phyloP scores from a whole-genome alignment of 2,329 filamentous ascomycete genomes.

The Diaporthe citri region DNA sequence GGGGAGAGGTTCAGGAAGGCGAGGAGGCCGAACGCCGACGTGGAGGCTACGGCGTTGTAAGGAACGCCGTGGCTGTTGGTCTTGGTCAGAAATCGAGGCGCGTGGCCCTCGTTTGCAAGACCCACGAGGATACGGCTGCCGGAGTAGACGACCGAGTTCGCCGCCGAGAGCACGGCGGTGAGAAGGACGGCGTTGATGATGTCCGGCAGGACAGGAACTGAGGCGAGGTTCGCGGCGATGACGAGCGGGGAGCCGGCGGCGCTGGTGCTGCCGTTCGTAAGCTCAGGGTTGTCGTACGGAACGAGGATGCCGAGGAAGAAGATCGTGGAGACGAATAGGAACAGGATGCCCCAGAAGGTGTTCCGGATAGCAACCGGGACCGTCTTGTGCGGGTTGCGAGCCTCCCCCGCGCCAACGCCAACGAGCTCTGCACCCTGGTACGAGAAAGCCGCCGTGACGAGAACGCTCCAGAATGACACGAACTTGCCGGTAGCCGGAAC shows the following conservation, averaged over 20 bases:
- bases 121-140: slow-evolving; percentile 77
- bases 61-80: slow-evolving; percentile 75
- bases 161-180: slow-evolving; percentile 82
- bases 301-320: slow-evolving; percentile 81
- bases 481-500: slow-evolving; percentile 67
- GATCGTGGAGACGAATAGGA: slow-evolving; percentile 73
- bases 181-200: slow-evolving; percentile 85
- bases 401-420: slow-evolving; percentile 83
- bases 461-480: slow-evolving; percentile 76
- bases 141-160: slow-evolving; percentile 82
- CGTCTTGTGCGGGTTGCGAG: slow-evolving; percentile 77
- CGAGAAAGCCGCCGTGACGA: slow-evolving; percentile 77
- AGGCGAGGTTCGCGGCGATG: slow-evolving; percentile 70
- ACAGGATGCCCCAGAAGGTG: slow-evolving; percentile 81
- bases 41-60: slow-evolving; percentile 68
- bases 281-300: slow-evolving; percentile 68
- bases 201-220: slow-evolving; percentile 72
- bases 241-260: slow-evolving; percentile 76
- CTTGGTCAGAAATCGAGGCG: slow-evolving; percentile 68
- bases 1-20: slow-evolving; percentile 76
- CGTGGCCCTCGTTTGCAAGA: slow-evolving; percentile 73
- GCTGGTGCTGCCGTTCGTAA: slow-evolving; percentile 65
- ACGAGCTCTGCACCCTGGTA: slow-evolving; percentile 83
- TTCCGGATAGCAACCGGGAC: slow-evolving; percentile 80
- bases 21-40: slow-evolving; percentile 71